Conservation (phyloP, 2,329 filamentous ascomycete species). For the Zarea fungicola region DNA sequence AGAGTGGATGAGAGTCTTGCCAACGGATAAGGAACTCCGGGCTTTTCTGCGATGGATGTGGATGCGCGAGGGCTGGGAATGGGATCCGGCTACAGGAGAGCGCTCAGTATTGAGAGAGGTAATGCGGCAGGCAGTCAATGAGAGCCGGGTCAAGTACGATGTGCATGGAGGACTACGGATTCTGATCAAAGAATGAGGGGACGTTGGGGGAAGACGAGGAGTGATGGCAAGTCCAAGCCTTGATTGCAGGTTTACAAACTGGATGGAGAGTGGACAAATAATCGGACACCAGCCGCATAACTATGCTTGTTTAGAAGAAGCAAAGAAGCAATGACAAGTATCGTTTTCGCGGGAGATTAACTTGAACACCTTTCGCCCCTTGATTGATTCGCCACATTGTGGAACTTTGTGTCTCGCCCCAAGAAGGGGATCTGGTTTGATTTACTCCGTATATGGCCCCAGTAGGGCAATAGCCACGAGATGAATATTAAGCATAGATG, state of each 20-base stretch:
- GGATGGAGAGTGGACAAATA: not conserved
- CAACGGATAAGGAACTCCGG: conserved; percentile 81
- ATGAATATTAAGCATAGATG: too few relatives aligned
- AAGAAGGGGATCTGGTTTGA: not conserved
- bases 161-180: conserved; percentile 44
- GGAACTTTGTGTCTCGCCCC: not conserved
- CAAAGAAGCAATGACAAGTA: conserved; percentile 8
- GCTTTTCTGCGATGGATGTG: conserved; percentile 89
- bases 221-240: not conserved
- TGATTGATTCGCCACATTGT: not conserved
- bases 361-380: not conserved
- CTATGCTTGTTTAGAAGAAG: not conserved
- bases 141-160: conserved; percentile 53
- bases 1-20: conserved; percentile 85
- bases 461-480: too few relatives aligned
- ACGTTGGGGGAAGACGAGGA: not conserved
- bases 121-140: conserved; percentile 51
- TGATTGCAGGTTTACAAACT: not conserved
- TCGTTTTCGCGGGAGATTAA: not conserved
- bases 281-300: not conserved
- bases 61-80: conserved; percentile 79
- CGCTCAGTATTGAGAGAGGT: conserved; percentile 47
- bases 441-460: too few relatives aligned
- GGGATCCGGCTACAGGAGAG: conserved; percentile 69
- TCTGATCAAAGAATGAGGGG: conserved; percentile 19